Evolutionary conservation across 106 monocot species (phyloP), one percentile per base, ranked within the genome.

Genomic region (Agapanthus africanus): DNA sequence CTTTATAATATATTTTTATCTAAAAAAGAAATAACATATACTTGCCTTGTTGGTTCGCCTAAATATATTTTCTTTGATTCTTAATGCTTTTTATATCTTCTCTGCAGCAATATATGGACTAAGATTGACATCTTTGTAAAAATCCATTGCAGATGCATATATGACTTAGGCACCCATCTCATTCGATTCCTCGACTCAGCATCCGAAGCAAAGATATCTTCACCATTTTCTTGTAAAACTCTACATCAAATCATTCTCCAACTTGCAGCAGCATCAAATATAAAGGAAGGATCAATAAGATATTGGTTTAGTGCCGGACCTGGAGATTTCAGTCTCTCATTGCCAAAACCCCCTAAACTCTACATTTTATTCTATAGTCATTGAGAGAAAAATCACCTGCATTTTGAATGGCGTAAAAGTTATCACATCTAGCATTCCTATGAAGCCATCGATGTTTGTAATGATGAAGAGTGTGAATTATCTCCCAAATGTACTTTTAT

Each of bases 401-500:
- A 64, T 71, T 52, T 80, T 75, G 42, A 37, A 83, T 42, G 94
- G 94, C 11, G 90, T 94, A 19, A 81, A 91, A 54, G 90, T 80
- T 7, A 74, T 91, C 2, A 95, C 94, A 7, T 77, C 94, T 21
- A 76, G 71, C 13, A 56, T 88, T 15, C 94, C 94, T 0, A 95
- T 95, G 91, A 95, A 95, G 66, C 79, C 91, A 41, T 79, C 94
- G 50, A 3, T 78, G 8, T 95, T 85, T 36, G 91, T 91, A 0
- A 95, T 83, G 0, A 82, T 83, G 75, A 95, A 91, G 73, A 95
- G 74, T 57, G 94, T 91, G 39, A 95, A 95, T 62, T 95, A 95
- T 50, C 85, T 95, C 28, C 94, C 88, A 0, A 91, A 95, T 44
- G 88, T 85, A 13, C n/a, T n/a, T n/a, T 77, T 91, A 14, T 73